Conservation (phyloP, 129 eudicot genomes). For the Chrysanthemum lavandulifolium region DNA sequence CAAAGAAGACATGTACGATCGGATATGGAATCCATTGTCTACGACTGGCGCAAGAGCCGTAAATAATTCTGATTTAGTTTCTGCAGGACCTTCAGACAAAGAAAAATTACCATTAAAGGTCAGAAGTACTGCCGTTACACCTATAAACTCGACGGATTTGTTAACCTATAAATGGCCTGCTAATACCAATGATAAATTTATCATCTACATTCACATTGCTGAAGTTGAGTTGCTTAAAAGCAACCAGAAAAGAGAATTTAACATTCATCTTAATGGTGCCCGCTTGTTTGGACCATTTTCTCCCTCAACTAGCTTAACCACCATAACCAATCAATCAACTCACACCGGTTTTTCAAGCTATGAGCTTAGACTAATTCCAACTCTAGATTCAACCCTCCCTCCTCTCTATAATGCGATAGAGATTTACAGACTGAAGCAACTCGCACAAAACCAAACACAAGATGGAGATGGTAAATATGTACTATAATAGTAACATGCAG, state of each 20-base stretch:
- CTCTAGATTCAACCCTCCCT: too few relatives aligned
- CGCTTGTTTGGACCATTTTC: too few relatives aligned
- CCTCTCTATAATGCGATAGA: too few relatives aligned
- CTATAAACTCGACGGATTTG: background rate
- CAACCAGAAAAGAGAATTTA: background rate
- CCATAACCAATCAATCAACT: too few relatives aligned
- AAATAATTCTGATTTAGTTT: background rate
- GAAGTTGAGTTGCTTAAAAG: conserved; percentile 26
- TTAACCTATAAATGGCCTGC: background rate
- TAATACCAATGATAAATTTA: conserved; percentile 12
- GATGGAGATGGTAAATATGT: too few relatives aligned
- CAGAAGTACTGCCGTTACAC: conserved; percentile 21
- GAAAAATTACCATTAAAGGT: conserved; percentile 3
- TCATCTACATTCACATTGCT: conserved; percentile 34
- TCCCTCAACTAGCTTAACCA: too few relatives aligned
- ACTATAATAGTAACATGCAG: conserved; percentile 11
- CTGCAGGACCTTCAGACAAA: background rate
- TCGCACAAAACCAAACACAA: too few relatives aligned
- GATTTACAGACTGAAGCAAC: too few relatives aligned
- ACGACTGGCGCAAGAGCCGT: background rate
- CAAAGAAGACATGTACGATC: conserved; percentile 29
- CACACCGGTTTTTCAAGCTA: too few relatives aligned
- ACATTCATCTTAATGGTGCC: too few relatives aligned
- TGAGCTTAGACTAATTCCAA: too few relatives aligned
- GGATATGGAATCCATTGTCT: background rate